Evolutionary conservation across 202 grass and related monocot genomes (phyloP), one percentile per base, ranked within the genome.

Genomic region (Brachypodium distachyon): DNA sequence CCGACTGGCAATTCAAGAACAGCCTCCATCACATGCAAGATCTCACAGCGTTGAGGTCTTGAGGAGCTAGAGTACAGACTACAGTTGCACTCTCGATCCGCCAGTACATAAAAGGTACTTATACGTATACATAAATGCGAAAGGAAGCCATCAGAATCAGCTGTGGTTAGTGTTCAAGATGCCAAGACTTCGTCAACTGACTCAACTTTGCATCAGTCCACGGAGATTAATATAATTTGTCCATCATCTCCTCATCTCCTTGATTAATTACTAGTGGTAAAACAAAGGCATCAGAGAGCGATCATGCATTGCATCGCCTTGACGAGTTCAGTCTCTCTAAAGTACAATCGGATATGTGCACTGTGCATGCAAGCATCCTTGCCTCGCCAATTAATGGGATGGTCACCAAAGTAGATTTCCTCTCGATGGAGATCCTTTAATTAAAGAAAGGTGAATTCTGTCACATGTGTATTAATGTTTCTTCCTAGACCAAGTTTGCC

Each of bases 391-490:
- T 70, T 70, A 80, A 70, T 83, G 77, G 61, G 47, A 71, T 84
- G 56, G 63, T 75, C 86, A 76, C 55, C 55, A 67, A 67, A 81
- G 87, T 49, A 72, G 72, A 52, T 74, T 62, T 69, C 12, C 42
- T 53, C 36, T 74, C 3, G 61, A 66, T 79, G 39, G 39, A 44
- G 61, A 67, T 29, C 70, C 36, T 81, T 84, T 72, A 65, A 84
- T 59, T 88, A 65, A 72, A 80, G 2, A 84, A 80, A 84, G 55
- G 25, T 33, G 39, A 65, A 37, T 88, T 84, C 4, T 81, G 71
- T 76, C 86, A 88, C 86, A 75, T 76, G 81, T 36, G 62, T 76
- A 48, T 76, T 70, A 41, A 75, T 41, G 23, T 46, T 78, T 52
- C 54, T 59, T 67, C 7, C 17, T 46, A 25, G 29, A 74, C 46